A percentile compares a stretch with the other conserved stretches of the same genome.
Evolutionary conservation across 257 asterid genomes (phyloP).

Genomic region (Lavandula angustifolia): DNA sequence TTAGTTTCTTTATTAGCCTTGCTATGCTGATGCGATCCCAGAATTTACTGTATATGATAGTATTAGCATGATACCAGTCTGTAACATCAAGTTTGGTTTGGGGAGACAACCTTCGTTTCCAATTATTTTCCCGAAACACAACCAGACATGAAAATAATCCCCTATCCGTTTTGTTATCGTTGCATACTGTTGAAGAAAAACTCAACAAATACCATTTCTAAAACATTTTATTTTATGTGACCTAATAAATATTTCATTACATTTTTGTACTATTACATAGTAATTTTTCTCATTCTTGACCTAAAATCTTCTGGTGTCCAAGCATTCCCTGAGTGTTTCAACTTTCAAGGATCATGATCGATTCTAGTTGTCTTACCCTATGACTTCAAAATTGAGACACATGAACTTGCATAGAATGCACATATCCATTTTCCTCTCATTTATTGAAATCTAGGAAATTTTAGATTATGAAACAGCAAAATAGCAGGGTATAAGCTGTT

Average conservation of each 20-base stretch:
- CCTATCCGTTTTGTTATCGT: not conserved
- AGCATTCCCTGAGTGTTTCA: constrained; percentile 15
- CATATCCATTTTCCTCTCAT: not conserved
- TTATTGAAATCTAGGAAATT: constrained; percentile 16
- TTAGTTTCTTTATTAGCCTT: constrained; percentile 17
- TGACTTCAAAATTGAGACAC: constrained; percentile 19
- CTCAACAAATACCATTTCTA: too few species aligned
- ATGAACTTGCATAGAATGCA: constrained; percentile 5
- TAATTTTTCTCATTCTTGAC: not conserved
- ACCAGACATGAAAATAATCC: not conserved
- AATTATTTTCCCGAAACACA: not conserved
- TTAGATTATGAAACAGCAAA: constrained; percentile 8
- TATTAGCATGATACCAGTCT: not conserved
- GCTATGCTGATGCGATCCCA: constrained; percentile 22
- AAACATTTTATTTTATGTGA: not conserved
- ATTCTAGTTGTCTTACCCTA: constrained; percentile 22
- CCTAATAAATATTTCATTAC: not conserved
- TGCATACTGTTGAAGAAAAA: not conserved
- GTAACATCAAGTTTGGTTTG: not conserved
- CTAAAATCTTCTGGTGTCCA: not conserved
- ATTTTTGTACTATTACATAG: not conserved
- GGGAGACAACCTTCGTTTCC: not conserved
- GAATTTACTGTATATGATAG: constrained; percentile 12
- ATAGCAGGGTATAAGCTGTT: constrained; percentile 14
- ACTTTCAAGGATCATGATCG: constrained; percentile 10